phyloP scores from a whole-genome alignment of 2,329 filamentous ascomycete genomes.

The Botryotinia globosa region DNA sequence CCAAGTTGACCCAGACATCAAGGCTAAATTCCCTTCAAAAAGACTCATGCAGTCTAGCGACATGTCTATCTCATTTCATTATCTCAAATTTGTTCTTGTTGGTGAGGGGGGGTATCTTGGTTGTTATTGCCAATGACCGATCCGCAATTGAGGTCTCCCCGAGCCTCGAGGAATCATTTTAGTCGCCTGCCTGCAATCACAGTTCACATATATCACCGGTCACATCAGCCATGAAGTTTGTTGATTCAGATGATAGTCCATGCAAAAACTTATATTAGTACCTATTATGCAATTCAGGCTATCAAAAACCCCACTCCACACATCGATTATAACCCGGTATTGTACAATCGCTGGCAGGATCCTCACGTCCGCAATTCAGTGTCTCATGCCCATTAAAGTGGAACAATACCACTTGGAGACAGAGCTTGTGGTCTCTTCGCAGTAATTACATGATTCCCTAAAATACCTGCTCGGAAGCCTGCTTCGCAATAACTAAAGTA shows the following conservation, averaged over 20 bases:
- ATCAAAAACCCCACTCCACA: neutral
- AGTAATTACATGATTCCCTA: conserved; percentile 50
- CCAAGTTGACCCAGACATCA: too few relatives aligned
- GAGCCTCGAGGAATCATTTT: too few relatives aligned
- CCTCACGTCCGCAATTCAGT: neutral
- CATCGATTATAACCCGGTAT: neutral
- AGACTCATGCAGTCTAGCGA: too few relatives aligned
- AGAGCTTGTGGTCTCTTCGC: conserved; percentile 18
- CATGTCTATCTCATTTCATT: too few relatives aligned
- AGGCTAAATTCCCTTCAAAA: too few relatives aligned
- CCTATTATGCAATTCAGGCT: neutral
- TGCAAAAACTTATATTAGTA: neutral
- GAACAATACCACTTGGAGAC: neutral
- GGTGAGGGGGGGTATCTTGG: too few relatives aligned
- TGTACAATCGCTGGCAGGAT: neutral
- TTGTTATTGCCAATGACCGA: too few relatives aligned
- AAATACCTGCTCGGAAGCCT: conserved; percentile 54
- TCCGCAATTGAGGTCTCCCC: too few relatives aligned
- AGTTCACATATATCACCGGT: too few relatives aligned
- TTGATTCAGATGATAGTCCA: neutral
- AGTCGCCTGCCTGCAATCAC: too few relatives aligned
- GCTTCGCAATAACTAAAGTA: conserved; percentile 24
- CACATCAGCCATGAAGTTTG: too few relatives aligned
- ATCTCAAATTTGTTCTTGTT: too few relatives aligned
- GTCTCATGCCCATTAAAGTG: neutral